Evolutionary conservation across 768 basidiomycete genomes (phyloP).

Genomic region (Boletus rubroflammeus): DNA sequence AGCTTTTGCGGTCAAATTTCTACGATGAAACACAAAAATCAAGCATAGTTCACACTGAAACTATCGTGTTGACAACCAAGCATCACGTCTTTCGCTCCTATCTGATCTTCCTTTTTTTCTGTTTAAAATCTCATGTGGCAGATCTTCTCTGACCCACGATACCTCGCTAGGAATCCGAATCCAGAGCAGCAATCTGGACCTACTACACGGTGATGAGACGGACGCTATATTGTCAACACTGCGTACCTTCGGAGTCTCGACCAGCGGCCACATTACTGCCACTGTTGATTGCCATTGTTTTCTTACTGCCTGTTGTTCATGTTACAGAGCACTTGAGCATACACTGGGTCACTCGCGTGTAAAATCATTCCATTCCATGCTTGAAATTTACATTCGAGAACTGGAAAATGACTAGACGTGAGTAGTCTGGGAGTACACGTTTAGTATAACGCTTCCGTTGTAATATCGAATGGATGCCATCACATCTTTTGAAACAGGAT

Average conservation of each 20-base stretch:
- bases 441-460: neutral
- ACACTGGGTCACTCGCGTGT: neutral
- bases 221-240: neutral
- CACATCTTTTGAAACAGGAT: no score
- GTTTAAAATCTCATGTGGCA: neutral
- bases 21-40: constrained; percentile 36
- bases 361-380: neutral
- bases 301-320: no score
- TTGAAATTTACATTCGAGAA: neutral
- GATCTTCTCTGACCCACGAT: constrained; percentile 4
- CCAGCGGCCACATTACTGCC: no score
- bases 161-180: constrained; percentile 17
- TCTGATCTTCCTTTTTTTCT: constrained; percentile 57
- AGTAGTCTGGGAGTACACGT: neutral
- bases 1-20: neutral
- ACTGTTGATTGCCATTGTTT: no score
- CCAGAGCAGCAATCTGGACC: neutral
- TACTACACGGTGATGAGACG: neutral
- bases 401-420: neutral
- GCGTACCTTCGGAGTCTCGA: neutral
- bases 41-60: constrained; percentile 99
- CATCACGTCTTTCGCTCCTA: constrained; percentile 99
- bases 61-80: constrained; percentile 73
- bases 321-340: neutral
- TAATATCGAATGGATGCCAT: neutral